Evolutionary conservation across 805 yeast genomes (phyloP).

Genomic region (Starmera quercuum): DNA sequence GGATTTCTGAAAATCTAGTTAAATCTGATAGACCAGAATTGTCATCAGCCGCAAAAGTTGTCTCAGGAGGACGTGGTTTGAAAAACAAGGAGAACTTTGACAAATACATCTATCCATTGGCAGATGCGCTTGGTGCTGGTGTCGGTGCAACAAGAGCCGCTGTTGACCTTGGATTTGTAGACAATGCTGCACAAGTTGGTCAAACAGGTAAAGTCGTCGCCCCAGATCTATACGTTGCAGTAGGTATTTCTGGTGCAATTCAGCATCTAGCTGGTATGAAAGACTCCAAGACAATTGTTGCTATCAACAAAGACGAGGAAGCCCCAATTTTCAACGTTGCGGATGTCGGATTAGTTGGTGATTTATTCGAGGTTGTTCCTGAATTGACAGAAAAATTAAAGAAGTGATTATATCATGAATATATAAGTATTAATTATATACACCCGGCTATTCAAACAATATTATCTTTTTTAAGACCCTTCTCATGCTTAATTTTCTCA

Average conservation of each 20-base stretch:
- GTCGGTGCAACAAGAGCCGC: conserved; percentile 98
- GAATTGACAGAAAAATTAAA: conserved; percentile 63
- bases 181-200: conserved; percentile 93
- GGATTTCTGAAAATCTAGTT: conserved; percentile 69
- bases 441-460: too few species aligned
- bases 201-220: conserved; percentile 98
- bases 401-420: not conserved
- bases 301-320: conserved; percentile 90
- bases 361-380: conserved; percentile 80
- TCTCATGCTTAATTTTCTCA: not conserved
- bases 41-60: conserved; percentile 72
- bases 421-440: not conserved
- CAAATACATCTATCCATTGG: conserved; percentile 68
- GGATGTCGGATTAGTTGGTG: conserved; percentile 86
- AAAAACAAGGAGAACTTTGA: conserved; percentile 87
- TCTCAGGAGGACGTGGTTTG: conserved; percentile 92
- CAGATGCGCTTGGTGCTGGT: conserved; percentile 87
- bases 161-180: conserved; percentile 92
- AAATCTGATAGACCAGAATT: conserved; percentile 87
- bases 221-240: conserved; percentile 88
- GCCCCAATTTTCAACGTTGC: conserved; percentile 91
- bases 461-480: not conserved
- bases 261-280: conserved; percentile 99
- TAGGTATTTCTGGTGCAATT: conserved; percentile 95
- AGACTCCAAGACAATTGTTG: conserved; percentile 88